These are phyloP conservation scores for Cucumis hystrix DNA, from an alignment of 306 rosid genomes.

Conservation along the genomic window DNA sequence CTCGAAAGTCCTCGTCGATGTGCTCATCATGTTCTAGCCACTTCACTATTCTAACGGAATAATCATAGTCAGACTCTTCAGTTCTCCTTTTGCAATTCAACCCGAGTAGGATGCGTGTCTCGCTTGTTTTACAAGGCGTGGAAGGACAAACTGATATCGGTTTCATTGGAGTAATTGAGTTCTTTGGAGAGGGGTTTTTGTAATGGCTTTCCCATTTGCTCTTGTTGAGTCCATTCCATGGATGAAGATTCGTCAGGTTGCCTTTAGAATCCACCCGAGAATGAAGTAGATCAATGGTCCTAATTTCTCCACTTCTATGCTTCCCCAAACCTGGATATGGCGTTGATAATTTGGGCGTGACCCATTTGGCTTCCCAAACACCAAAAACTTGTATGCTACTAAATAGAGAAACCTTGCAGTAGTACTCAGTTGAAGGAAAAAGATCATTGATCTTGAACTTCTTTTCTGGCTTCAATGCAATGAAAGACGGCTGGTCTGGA, in stretches of 20 bases:
- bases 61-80: conserved; percentile 56
- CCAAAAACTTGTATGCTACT: conserved; percentile 60
- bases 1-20: conserved; percentile 58
- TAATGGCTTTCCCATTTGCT: conserved; percentile 25
- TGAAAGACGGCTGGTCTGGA: conserved; percentile 73
- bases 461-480: conserved; percentile 66
- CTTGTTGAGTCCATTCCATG: conserved; percentile 5
- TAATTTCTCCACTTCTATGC: conserved; percentile 14
- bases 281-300: conserved; percentile 22
- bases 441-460: conserved; percentile 52
- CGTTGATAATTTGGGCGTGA: conserved; percentile 31
- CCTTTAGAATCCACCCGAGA: conserved; percentile 25
- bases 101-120: conserved; percentile 20
- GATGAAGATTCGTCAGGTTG: not conserved
- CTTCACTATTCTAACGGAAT: conserved; percentile 66
- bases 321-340: conserved; percentile 14
- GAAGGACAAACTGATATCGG: conserved; percentile 38
- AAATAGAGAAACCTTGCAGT: conserved; percentile 76
- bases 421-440: conserved; percentile 59
- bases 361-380: conserved; percentile 73
- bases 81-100: conserved; percentile 25
- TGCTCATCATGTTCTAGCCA: conserved; percentile 61
- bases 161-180: conserved; percentile 13
- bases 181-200: not conserved
- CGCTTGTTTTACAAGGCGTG: conserved; percentile 49